Conservation (phyloP, 306 rosid genomes). For the Macrotyloma uniflorum region DNA sequence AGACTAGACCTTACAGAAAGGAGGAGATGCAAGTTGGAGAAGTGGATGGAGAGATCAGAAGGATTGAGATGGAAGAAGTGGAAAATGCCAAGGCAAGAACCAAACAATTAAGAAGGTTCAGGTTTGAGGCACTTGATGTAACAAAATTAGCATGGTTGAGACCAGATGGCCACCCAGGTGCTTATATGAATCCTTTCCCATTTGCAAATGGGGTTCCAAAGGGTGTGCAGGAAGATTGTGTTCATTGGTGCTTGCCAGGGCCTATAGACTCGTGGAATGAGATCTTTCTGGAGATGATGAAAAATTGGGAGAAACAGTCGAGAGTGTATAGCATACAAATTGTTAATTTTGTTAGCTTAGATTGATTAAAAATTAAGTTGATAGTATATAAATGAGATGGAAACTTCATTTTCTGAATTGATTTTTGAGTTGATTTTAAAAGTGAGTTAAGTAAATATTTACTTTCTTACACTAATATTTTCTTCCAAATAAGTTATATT, state of each 20-base stretch:
- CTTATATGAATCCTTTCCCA: slow-evolving; percentile 69
- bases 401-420: too few relatives aligned
- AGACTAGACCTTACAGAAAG: slow-evolving; percentile 10
- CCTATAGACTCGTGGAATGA: slow-evolving; percentile 89
- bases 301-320: slow-evolving; percentile 44
- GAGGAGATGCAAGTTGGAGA: slow-evolving; percentile 14
- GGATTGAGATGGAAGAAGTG: slow-evolving; percentile 38
- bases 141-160: slow-evolving; percentile 54
- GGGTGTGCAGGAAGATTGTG: slow-evolving; percentile 69
- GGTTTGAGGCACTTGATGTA: slow-evolving; percentile 34
- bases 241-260: slow-evolving; percentile 92
- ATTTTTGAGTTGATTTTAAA: too few relatives aligned
- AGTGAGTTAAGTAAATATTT: too few relatives aligned
- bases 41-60: slow-evolving; percentile 33
- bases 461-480: too few relatives aligned
- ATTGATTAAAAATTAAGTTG: too few relatives aligned
- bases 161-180: slow-evolving; percentile 86
- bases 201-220: slow-evolving; percentile 49
- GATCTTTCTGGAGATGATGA: slow-evolving; percentile 54
- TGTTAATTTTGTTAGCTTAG: too few relatives aligned
- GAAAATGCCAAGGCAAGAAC: slow-evolving; percentile 19
- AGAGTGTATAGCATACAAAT: background rate
- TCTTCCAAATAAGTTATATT: too few relatives aligned
- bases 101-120: slow-evolving; percentile 14
- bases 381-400: too few relatives aligned